Percentiles rank a stretch among this genome's conserved stretches.
These are phyloP conservation scores for Macaranga tanarius DNA, from an alignment of 441 rosid species.

Conservation along the genomic window DNA sequence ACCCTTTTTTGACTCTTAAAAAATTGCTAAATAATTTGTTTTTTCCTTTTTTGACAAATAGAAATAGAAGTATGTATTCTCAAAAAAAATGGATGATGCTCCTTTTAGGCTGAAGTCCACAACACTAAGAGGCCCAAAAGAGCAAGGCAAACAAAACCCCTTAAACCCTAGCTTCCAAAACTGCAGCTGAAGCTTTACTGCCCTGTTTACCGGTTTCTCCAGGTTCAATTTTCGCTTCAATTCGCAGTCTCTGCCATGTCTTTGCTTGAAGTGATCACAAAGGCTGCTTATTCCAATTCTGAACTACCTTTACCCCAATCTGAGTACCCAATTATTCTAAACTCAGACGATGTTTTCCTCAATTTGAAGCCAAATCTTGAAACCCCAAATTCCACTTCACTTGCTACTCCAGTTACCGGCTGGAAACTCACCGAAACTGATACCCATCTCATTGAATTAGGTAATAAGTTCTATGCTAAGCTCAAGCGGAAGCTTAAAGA, in stretches of 20 bases:
- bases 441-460: slow-evolving; percentile 43
- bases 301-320: slow-evolving; percentile 33
- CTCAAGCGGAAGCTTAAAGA: slow-evolving; percentile 61
- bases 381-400: slow-evolving; percentile 40
- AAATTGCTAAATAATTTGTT: too few relatives aligned
- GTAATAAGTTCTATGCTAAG: slow-evolving; percentile 48
- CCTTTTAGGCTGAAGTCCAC: too few relatives aligned
- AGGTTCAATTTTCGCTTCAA: slow-evolving; percentile 5
- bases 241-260: slow-evolving; percentile 45
- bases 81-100: too few relatives aligned
- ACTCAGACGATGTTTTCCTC: slow-evolving; percentile 45
- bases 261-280: slow-evolving; percentile 73
- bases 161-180: slow-evolving; percentile 15
- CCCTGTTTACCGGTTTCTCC: neutral
- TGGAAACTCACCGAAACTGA: slow-evolving; percentile 60
- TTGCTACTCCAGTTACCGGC: slow-evolving; percentile 55
- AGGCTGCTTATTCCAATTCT: slow-evolving; percentile 47
- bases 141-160: neutral
- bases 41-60: too few relatives aligned
- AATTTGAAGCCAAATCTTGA: slow-evolving; percentile 68
- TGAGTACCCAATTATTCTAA: slow-evolving; percentile 59
- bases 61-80: too few relatives aligned
- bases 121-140: too few relatives aligned
- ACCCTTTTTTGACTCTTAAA: too few relatives aligned
- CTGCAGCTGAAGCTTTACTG: too few relatives aligned